These are phyloP conservation scores for Colletotrichum sp. DNA, from an alignment of 2,329 filamentous ascomycete species.

Conservation along the genomic window DNA sequence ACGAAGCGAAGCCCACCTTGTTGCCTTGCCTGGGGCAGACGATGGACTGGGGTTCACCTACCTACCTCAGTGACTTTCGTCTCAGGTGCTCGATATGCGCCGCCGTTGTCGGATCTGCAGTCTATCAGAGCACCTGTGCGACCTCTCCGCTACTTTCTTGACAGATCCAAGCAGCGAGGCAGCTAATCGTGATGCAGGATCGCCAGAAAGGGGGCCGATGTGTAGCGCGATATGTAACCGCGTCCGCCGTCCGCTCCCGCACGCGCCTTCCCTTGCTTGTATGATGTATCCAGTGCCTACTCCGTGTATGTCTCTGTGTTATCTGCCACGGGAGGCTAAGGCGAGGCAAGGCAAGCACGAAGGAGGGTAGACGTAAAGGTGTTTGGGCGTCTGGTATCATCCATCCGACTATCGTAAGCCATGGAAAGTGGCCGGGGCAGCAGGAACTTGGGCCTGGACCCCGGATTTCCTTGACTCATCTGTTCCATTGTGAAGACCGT, in stretches of 20 bases:
- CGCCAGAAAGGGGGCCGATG: not conserved
- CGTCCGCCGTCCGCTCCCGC: not conserved
- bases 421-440: not conserved
- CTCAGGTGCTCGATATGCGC: not conserved
- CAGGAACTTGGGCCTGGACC: not conserved
- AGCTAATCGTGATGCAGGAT: constrained; percentile 1
- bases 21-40: not conserved
- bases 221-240: not conserved
- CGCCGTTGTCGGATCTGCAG: constrained; percentile 4
- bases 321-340: not conserved
- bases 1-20: not conserved
- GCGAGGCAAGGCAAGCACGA: not conserved
- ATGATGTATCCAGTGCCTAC: constrained; percentile 5
- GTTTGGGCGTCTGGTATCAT: not conserved
- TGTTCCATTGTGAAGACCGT: not conserved
- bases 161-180: not conserved
- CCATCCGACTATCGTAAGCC: not conserved
- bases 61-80: not conserved
- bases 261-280: not conserved
- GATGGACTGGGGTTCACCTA: not conserved
- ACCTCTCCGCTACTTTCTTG: not conserved
- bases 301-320: constrained; percentile 6
- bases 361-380: not conserved
- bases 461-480: constrained; percentile 25
- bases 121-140: not conserved